Base-by-base conservation (phyloP, 441 rosid genomes). In the Jatropha podagrica region DNA sequence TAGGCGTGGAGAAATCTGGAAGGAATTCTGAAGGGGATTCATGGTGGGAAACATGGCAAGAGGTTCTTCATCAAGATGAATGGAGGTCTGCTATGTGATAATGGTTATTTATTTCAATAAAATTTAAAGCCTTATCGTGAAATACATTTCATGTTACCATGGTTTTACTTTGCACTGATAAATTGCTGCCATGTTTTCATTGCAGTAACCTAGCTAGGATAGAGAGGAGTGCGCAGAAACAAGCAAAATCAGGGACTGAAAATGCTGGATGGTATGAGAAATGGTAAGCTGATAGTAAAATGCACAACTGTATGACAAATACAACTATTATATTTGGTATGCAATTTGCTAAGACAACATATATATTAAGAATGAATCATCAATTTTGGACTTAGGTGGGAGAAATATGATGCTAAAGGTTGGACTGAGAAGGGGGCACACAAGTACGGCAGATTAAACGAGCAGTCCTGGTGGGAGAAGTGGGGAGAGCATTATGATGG, bases 41-140 rank as follows among this genome's bases (percentile, higher is more conserved):
- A 44, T 96, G 99, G 99, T 96, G 98, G 99, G 99, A 96, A 81
- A 96, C 97, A 68, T 96, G 99, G 99, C 93, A 91, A 85, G 99
- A 96, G 86, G 92, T 92, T 78, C 92, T 93, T 63, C 89, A 96
- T 82, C 99, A 93, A 86, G 99, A 96, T 84, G 97, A 94, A 79
- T 96, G 99, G 99, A 96, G 99, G 99, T 96, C 65, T 77, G 7
- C 26, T 23, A 74, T 78, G 69, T 72, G 55, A 54, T 78, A 61
- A 46, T 44, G 55, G 51, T 68, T 72, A 46, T 65, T 74, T 68
- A 74, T 63, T 70, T 38, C 42, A 2, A 67, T 74, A 26, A 67
- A 56, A 42, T 63, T 23, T 41, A 71, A 56, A 51, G 38, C 67
- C 68, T 69, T 49, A 27, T 49, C 56, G 23, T 32, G 60, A 75